Percentiles rank a stretch among this genome's conserved stretches.
Conservation (phyloP, 768 basidiomycete species). For the Trametes sanguinea region DNA sequence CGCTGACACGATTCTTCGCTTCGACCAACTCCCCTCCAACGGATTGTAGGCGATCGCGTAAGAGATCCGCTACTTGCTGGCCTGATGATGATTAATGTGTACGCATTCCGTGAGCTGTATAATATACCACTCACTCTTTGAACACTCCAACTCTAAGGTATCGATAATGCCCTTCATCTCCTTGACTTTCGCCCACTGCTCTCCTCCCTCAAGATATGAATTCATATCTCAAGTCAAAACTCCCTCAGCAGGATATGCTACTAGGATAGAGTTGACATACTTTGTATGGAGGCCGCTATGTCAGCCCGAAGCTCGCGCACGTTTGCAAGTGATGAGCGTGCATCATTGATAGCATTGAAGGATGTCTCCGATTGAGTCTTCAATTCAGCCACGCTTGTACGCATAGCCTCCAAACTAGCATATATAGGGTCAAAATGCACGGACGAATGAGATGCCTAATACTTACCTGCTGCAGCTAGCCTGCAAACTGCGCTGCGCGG, state of each 20-base stretch:
- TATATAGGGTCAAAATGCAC: background rate
- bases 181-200: constrained; percentile 16
- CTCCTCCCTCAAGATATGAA: constrained; percentile 25
- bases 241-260: background rate
- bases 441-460: background rate
- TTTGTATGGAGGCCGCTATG: constrained; percentile 21
- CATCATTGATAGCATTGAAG: constrained; percentile 23
- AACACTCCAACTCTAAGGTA: constrained; percentile 26
- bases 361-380: constrained; percentile 28
- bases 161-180: constrained; percentile 22
- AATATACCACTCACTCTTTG: constrained; percentile 20
- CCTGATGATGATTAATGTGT: constrained; percentile 30
- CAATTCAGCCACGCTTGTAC: constrained; percentile 20
- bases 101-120: background rate
- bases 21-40: constrained; percentile 47
- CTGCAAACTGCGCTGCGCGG: constrained; percentile 29
- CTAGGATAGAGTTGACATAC: background rate
- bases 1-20: constrained; percentile 39
- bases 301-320: constrained; percentile 26
- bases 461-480: constrained; percentile 26
- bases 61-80: constrained; percentile 50
- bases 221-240: constrained; percentile 21
- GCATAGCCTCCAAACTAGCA: constrained; percentile 27
- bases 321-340: constrained; percentile 24
- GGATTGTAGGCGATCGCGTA: constrained; percentile 47